Base-by-base conservation (phyloP, 371 early-diverging fungal genomes). In the Rhizopus arrhizus region DNA sequence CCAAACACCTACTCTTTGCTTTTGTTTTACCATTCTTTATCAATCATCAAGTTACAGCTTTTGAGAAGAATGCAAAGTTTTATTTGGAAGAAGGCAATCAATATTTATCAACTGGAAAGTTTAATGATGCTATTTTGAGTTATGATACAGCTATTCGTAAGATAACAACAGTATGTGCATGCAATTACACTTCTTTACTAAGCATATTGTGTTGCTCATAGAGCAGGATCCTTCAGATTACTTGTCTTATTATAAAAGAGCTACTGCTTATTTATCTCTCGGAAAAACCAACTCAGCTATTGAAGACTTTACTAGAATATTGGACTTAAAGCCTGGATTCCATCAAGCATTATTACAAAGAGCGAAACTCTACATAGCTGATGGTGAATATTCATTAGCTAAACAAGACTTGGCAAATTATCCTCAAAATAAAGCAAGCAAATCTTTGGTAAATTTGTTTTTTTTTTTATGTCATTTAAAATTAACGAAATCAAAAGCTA, bases 161-260 rank as follows among this genome's bases (percentile, higher is more conserved):
- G 74, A 22, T 22, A 22, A 22, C 22, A 22, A 22, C 22, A 22
- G 22, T 22, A 22, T 2, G 2, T 22, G 22, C 22, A 22, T 22
- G 2, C 22, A 22, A 22, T 22, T 71, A 50, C 4, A 12, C 50
- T 22, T 43, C 16, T 11, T 28, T 33, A 9, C 22, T 15, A 51
- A 43, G 13, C 16, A 38, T 5, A 46, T 29, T 7, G 28, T 55
- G 38, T 9, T 33, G 22, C 22, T 22, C 2, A 2, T 81, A 78
- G 89, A 77, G 34, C 65, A 70, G 49, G 93, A 94, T 59, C 90
- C 92, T n/a, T 72, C 75, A 43, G 89, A 93, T 76, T 91, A 93
- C 61, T 61, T 90, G n/a, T 82, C 88, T 10, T 91, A 89, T 76
- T 95, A 89, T 68, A 88, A 90, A 62, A 84, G 95, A 53, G 96